Evolutionary conservation across 495 filamentous ascomycete genomes (phyloP).

Genomic region (Penicillium antarcticum): DNA sequence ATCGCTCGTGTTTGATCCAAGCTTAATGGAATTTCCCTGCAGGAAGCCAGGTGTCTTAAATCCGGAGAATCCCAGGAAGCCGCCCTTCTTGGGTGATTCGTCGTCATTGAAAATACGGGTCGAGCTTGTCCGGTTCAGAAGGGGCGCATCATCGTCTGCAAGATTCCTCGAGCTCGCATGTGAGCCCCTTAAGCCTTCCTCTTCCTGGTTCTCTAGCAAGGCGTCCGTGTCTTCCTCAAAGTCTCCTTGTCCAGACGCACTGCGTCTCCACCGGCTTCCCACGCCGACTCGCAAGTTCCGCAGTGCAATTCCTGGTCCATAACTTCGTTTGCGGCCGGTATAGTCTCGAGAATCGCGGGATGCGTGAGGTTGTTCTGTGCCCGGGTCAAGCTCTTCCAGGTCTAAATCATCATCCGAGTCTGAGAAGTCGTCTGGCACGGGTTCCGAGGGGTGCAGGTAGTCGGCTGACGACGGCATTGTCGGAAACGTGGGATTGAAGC

Average conservation of each 20-base stretch:
- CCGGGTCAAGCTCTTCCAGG: conserved; percentile 68
- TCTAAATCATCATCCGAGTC: conserved; percentile 60
- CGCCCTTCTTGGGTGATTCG: conserved; percentile 23
- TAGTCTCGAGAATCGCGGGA: conserved; percentile 41
- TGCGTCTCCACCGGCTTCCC: conserved; percentile 56
- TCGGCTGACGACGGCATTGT: conserved; percentile 41
- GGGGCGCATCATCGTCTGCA: conserved; percentile 62
- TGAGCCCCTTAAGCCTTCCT: conserved; percentile 35
- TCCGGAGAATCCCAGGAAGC: conserved; percentile 28
- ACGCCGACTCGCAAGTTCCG: conserved; percentile 67
- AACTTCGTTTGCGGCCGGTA: conserved; percentile 36
- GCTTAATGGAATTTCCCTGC: conserved; percentile 14
- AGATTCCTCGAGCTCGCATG: conserved; percentile 51
- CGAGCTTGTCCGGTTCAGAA: conserved; percentile 46
- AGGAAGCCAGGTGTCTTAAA: conserved; percentile 24
- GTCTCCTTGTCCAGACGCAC: conserved; percentile 40
- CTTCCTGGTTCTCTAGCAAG: conserved; percentile 50
- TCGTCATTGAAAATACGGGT: conserved; percentile 28
- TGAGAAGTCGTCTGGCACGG: conserved; percentile 29
- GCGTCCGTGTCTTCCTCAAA: conserved; percentile 54
- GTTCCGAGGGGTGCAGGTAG: conserved; percentile 35
- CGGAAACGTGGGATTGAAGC: not conserved
- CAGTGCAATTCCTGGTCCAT: conserved; percentile 62
- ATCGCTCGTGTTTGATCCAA: conserved; percentile 16
- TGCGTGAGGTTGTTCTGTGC: conserved; percentile 34